Base-by-base conservation (phyloP, 495 filamentous ascomycete species). In the Chaetomium fimeti region DNA sequence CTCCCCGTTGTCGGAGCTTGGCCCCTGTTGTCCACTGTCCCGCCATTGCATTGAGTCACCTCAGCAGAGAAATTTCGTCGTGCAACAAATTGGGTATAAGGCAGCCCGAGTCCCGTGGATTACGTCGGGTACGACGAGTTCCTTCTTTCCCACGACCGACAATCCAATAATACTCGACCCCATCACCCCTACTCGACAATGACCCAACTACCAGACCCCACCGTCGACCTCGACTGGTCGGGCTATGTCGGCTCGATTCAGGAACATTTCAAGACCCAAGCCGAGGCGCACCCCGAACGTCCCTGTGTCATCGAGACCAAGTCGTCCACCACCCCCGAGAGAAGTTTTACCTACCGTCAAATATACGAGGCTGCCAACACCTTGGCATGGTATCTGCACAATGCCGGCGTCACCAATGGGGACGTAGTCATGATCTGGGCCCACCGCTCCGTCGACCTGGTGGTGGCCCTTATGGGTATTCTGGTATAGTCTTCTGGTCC, bases 351-450 rank as follows among this genome's bases (percentile, higher is more conserved):
- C 3, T 98, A 98, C 75, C 76, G 78, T 62, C 91, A 97, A 70
- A 96, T 98, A 65, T 85, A 92, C 72, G 88, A 96, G 75, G 89
- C 89, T 1, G 89, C 90, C 13, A 95, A 96, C 70, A 81, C 85
- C 13, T 78, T 98, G 5, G 89, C 89, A 11, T 89, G 93, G 75
- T 83, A 94, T 69, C 79, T 97, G 29, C 82, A 91, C 48, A 77
- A 85, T 36, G 81, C 84, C 61, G 93, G 93, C 28, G 79, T 92
- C 58, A 80, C 88, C 45, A 81, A 86, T 61, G 93, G 91, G 15
- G 93, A 98, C 57, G 92, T 97, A 27, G 90, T 96, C 60, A 97
- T 97, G 92, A 88, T 93, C 57, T 98, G 88, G 75, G 91, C 91
- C 32, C 84, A 97, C 73, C 85, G 93, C 5, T 84, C 85, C 15